These are phyloP conservation scores for Syzygium aqueum DNA, from an alignment of 345 rosid genomes.

Conservation along the genomic window DNA sequence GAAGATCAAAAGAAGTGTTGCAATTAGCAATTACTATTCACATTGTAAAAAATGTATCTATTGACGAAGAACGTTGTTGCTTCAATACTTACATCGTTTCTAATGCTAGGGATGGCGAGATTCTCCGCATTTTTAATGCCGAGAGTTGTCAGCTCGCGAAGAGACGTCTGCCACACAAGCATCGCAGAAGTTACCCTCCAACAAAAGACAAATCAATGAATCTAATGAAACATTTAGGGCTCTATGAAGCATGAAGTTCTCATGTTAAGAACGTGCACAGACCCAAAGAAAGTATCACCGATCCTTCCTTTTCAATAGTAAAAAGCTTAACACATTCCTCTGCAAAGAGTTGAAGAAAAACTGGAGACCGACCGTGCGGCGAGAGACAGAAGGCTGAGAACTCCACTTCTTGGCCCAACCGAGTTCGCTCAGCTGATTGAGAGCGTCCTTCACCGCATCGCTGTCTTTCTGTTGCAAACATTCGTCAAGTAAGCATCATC, in stretches of 20 bases:
- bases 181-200: not conserved
- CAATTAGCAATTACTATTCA: not conserved
- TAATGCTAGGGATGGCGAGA: conserved; percentile 89
- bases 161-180: conserved; percentile 48
- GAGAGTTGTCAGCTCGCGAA: conserved; percentile 67
- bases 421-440: conserved; percentile 48
- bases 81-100: conserved; percentile 67
- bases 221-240: not conserved
- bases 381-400: conserved; percentile 89
- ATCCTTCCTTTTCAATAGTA: not conserved
- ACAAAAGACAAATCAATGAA: not conserved
- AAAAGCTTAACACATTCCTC: not conserved
- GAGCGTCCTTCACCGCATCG: conserved; percentile 70
- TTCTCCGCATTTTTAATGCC: conserved; percentile 86
- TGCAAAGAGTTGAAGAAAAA: not conserved
- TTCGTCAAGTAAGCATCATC: not conserved
- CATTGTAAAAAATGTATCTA: not conserved
- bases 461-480: conserved; percentile 63
- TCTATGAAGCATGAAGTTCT: not conserved
- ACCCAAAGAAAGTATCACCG: not conserved
- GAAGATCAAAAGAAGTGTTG: not conserved
- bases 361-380: conserved; percentile 74
- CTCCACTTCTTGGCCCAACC: conserved; percentile 98
- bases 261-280: not conserved
- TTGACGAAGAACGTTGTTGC: not conserved